A percentile compares a stretch with the other conserved stretches of the same genome.
These are phyloP conservation scores for Corylus americana DNA, from an alignment of 306 rosid species.

Conservation along the genomic window DNA sequence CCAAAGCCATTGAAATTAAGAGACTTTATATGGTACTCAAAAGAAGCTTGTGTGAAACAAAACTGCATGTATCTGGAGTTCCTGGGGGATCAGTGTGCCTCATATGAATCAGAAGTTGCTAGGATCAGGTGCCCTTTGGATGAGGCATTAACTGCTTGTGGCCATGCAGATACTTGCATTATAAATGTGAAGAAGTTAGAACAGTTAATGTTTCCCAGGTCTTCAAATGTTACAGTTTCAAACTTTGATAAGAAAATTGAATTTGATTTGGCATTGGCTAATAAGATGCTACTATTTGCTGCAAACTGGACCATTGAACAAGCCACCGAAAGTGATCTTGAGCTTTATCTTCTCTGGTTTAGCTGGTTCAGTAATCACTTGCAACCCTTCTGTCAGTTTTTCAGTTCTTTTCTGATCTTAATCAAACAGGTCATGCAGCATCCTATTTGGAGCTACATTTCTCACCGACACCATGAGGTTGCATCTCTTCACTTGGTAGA, in stretches of 20 bases:
- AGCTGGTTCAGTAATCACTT: conserved; percentile 56
- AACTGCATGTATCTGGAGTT: conserved; percentile 76
- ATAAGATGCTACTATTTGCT: conserved; percentile 68
- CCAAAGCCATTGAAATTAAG: conserved; percentile 62
- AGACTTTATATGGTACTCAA: conserved; percentile 61
- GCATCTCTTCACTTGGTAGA: conserved; percentile 27
- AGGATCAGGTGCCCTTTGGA: conserved; percentile 26
- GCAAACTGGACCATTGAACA: conserved; percentile 87
- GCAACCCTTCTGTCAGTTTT: conserved; percentile 60
- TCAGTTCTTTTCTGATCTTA: conserved; percentile 36
- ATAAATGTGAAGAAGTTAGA: conserved; percentile 41
- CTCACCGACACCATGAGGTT: conserved; percentile 24
- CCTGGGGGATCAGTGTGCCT: conserved; percentile 61
- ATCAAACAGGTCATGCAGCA: conserved; percentile 52
- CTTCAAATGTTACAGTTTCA: conserved; percentile 29
- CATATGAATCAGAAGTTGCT: conserved; percentile 43
- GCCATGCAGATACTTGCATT: conserved; percentile 29
- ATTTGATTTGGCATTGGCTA: conserved; percentile 40
- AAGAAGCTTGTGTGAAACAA: conserved; percentile 61
- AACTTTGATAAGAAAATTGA: conserved; percentile 23
- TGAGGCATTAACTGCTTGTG: conserved; percentile 23
- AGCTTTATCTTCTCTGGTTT: conserved; percentile 65
- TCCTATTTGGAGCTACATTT: conserved; percentile 68
- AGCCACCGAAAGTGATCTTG: conserved; percentile 62
- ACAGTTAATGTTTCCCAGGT: conserved; percentile 50